phyloP scores from a whole-genome alignment of 2,329 filamentous ascomycete species.

The Pseudocercospora eumusae region DNA sequence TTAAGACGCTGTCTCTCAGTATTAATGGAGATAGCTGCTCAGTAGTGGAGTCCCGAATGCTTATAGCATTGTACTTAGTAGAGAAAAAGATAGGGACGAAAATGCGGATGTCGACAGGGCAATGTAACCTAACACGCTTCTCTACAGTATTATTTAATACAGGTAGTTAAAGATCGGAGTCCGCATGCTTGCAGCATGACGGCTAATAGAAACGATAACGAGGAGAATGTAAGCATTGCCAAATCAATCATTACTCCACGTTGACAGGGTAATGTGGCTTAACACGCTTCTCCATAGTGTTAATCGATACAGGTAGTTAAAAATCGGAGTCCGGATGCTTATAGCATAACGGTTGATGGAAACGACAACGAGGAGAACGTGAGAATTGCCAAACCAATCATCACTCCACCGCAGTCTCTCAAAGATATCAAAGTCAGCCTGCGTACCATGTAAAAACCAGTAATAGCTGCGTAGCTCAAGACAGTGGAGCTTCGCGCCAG shows the following conservation, averaged over 20 bases:
- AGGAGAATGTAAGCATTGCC: not conserved
- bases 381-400: not conserved
- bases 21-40: no score
- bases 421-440: not conserved
- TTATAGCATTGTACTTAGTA: no score
- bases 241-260: no score
- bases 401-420: not conserved
- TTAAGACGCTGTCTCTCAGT: no score
- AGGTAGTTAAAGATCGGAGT: not conserved
- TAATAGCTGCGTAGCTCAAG: not conserved
- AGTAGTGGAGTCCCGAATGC: no score
- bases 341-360: no score
- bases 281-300: no score
- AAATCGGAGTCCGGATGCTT: no score
- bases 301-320: no score
- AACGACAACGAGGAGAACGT: no score
- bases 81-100: no score
- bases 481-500: not conserved
- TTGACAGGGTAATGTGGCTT: not conserved
- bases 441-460: not conserved
- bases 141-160: not conserved
- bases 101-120: not conserved
- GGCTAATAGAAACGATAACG: accelerated
- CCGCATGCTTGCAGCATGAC: not conserved
- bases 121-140: not conserved